These are phyloP conservation scores for Diaporthe eres DNA, from an alignment of 2,329 filamentous ascomycete genomes.

Conservation along the genomic window DNA sequence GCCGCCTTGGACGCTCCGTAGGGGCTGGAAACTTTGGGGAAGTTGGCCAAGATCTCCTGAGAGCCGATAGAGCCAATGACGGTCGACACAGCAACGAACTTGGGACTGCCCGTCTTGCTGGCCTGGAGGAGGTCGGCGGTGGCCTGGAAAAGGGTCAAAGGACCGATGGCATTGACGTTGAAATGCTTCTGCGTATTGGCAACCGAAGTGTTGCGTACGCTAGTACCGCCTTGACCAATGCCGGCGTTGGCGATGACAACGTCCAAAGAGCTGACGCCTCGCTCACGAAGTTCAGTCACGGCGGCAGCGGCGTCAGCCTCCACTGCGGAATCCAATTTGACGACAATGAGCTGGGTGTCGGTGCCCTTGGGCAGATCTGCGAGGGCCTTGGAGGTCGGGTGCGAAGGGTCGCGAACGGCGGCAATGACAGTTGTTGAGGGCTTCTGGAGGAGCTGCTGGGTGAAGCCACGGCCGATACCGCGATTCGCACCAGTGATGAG, in stretches of 20 bases:
- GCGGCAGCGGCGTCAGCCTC: conserved; percentile 30
- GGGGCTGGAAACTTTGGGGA: not conserved
- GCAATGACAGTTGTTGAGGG: conserved; percentile 48
- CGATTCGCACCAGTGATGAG: conserved; percentile 17
- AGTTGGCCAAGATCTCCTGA: not conserved
- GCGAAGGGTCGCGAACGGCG: conserved; percentile 44
- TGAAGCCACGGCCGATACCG: conserved; percentile 47
- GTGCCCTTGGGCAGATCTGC: conserved; percentile 76
- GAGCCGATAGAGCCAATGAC: conserved; percentile 11
- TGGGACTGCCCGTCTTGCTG: not conserved
- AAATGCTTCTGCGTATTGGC: conserved; percentile 45
- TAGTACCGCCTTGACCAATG: conserved; percentile 38
- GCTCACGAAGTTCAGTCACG: not conserved
- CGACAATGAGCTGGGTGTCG: conserved; percentile 41
- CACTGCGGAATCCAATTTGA: conserved; percentile 43
- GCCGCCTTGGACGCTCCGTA: not conserved
- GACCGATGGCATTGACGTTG: conserved; percentile 45
- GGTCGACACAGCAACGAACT: conserved; percentile 6
- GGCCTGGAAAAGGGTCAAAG: conserved; percentile 46
- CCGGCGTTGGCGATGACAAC: conserved; percentile 48
- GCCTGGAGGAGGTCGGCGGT: conserved; percentile 44
- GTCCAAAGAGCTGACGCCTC: conserved; percentile 29
- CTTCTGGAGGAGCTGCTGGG: conserved; percentile 44
- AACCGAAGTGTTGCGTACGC: conserved; percentile 42
- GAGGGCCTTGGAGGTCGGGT: conserved; percentile 70